Evolutionary conservation across 2,329 filamentous ascomycete species (phyloP).

Genomic region (Colletotrichum sp.): DNA sequence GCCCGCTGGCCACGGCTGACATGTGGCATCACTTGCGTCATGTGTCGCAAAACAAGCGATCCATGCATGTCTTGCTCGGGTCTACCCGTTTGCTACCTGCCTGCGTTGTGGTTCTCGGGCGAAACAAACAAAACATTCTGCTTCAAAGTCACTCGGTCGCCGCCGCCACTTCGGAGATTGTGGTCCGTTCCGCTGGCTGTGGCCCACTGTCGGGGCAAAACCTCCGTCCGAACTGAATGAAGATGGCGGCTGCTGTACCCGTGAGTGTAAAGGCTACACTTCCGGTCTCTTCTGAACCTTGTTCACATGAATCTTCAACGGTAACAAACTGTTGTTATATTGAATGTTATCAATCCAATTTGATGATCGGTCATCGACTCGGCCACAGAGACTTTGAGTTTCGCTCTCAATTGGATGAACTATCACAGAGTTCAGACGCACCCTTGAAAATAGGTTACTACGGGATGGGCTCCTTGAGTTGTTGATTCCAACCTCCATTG

Average conservation of each 20-base stretch:
- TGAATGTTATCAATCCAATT: neutral
- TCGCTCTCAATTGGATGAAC: neutral
- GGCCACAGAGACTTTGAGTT: neutral
- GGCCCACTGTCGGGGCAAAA: neutral
- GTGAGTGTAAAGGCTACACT: neutral
- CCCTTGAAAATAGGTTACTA: neutral
- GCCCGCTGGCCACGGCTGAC: neutral
- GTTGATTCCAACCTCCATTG: neutral
- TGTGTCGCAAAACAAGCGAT: neutral
- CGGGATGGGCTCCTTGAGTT: neutral
- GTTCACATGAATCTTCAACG: neutral
- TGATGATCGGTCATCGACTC: neutral
- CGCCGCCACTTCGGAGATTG: neutral
- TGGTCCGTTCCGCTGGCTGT: neutral
- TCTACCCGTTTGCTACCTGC: neutral
- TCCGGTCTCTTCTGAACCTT: neutral
- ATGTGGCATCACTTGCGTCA: neutral
- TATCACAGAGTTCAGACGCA: neutral
- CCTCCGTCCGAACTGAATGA: neutral
- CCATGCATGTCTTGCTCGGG: neutral
- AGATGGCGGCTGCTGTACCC: neutral
- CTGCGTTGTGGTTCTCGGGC: neutral
- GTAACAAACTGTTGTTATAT: neutral
- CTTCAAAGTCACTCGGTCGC: neutral
- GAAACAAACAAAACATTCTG: too few relatives aligned